phyloP scores from a whole-genome alignment of 331 rosid genomes.

The Rosa hybrid region DNA sequence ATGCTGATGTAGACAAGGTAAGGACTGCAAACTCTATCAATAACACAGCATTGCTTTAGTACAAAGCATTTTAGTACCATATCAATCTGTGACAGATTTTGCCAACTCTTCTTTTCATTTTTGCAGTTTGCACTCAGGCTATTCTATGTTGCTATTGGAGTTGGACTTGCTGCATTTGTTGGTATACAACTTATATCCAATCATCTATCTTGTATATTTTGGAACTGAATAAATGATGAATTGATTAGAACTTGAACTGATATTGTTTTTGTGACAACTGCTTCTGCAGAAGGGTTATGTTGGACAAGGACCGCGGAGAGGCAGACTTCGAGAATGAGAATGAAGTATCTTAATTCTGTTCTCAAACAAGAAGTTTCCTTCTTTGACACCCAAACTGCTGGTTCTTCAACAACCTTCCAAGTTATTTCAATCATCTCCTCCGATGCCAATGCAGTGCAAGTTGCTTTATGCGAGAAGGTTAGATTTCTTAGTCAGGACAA shows the following conservation, averaged over 20 bases:
- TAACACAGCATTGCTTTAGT: neutral
- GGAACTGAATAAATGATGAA: neutral
- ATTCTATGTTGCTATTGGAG: conserved; percentile 73
- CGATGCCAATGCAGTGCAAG: conserved; percentile 82
- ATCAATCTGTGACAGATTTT: conserved; percentile 18
- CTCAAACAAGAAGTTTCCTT: conserved; percentile 90
- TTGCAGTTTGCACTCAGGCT: conserved; percentile 73
- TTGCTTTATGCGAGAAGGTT: conserved; percentile 82
- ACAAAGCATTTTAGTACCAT: neutral
- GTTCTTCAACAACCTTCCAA: conserved; percentile 78
- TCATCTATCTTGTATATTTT: neutral
- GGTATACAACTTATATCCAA: conserved; percentile 38
- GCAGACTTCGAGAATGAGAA: conserved; percentile 81
- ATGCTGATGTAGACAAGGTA: conserved; percentile 75
- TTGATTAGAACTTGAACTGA: conserved; percentile 9
- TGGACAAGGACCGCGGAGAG: conserved; percentile 93
- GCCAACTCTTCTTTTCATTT: conserved; percentile 12
- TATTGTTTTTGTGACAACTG: conserved; percentile 20
- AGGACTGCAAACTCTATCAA: conserved; percentile 2
- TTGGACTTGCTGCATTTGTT: conserved; percentile 77
- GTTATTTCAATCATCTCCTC: conserved; percentile 79
- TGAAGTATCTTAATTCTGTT: conserved; percentile 77
- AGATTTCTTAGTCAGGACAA: conserved; percentile 3
- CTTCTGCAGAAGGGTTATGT: conserved; percentile 74
- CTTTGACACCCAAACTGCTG: conserved; percentile 69